Evolutionary conservation across 345 rosid genomes (phyloP).

Genomic region (Aegle marmelos): DNA sequence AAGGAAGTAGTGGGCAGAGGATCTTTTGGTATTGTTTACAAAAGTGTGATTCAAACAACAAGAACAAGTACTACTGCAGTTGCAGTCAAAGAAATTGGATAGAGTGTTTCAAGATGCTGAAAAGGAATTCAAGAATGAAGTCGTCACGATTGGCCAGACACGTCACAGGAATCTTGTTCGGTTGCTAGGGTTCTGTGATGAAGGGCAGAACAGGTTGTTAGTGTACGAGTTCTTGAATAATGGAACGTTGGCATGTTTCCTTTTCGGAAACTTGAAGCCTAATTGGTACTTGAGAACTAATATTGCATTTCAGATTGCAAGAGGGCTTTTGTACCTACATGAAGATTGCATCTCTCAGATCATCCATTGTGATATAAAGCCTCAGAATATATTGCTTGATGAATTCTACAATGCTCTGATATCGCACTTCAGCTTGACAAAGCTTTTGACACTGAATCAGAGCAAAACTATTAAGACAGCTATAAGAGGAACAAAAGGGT

Average conservation of each 20-base stretch:
- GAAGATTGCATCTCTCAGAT: neutral
- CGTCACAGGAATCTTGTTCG: slow-evolving; percentile 11
- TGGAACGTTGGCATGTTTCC: slow-evolving; percentile 2
- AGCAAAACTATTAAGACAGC: neutral
- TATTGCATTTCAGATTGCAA: neutral
- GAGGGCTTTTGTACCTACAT: neutral
- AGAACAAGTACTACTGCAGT: neutral
- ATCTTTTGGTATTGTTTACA: slow-evolving; percentile 29
- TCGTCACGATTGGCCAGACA: neutral
- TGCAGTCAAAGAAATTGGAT: slow-evolving; percentile 40
- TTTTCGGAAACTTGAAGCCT: neutral
- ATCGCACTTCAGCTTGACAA: neutral
- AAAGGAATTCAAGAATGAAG: slow-evolving; percentile 2
- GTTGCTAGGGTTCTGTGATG: neutral
- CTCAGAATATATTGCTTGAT: slow-evolving; percentile 5
- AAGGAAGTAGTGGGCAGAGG: slow-evolving; percentile 33
- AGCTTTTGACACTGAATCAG: neutral
- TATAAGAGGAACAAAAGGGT: neutral
- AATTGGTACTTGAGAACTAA: neutral
- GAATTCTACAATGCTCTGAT: neutral
- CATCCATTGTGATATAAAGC: slow-evolving; percentile 15
- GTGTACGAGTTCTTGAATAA: slow-evolving; percentile 6
- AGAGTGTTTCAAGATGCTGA: neutral
- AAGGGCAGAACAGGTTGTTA: neutral
- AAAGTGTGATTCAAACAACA: slow-evolving; percentile 13